Conservation (phyloP, 2,329 filamentous ascomycete genomes). For the Sphaceloma murrayae region DNA sequence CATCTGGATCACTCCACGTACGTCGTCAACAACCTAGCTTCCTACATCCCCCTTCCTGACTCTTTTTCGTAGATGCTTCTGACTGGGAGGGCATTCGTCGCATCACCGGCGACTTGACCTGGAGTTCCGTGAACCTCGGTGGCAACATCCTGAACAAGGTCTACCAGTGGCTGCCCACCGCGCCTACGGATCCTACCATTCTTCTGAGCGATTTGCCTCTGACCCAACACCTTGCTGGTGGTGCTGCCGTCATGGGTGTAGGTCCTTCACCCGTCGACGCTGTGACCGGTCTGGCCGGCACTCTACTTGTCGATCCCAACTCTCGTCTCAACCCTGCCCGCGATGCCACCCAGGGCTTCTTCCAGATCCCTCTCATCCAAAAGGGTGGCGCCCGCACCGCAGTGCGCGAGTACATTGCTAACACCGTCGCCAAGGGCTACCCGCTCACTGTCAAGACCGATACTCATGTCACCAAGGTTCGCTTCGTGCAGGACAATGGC, state of each 20-base stretch:
- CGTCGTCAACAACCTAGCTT: too few species aligned
- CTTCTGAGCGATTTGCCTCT: slow-evolving; percentile 20
- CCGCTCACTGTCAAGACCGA: slow-evolving; percentile 51
- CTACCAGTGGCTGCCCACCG: slow-evolving; percentile 27
- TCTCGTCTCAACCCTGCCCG: slow-evolving; percentile 28
- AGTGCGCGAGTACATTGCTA: slow-evolving; percentile 47
- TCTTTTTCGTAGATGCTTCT: slow-evolving; percentile 34
- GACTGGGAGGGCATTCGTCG: slow-evolving; percentile 51
- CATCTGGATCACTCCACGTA: slow-evolving; percentile 46
- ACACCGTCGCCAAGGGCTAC: slow-evolving; percentile 40
- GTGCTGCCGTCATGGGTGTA: slow-evolving; percentile 25
- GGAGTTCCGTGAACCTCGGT: slow-evolving; percentile 50
- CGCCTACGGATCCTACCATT: slow-evolving; percentile 22
- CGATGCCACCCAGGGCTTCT: slow-evolving; percentile 42
- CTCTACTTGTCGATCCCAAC: slow-evolving; percentile 41
- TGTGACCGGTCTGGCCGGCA: slow-evolving; percentile 36
- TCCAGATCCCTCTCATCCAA: slow-evolving; percentile 50
- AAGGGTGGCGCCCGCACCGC: slow-evolving; percentile 41
- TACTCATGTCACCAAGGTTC: slow-evolving; percentile 56
- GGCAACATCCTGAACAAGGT: slow-evolving; percentile 44
- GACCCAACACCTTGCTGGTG: slow-evolving; percentile 21
- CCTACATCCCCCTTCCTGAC: neutral
- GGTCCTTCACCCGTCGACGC: slow-evolving; percentile 31
- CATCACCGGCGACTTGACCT: slow-evolving; percentile 52
- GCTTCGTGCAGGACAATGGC: slow-evolving; percentile 53